A percentile compares a stretch with the other conserved stretches of the same genome.
Conservation (phyloP, 768 basidiomycete species). For the Macrolepiota dolichaula region DNA sequence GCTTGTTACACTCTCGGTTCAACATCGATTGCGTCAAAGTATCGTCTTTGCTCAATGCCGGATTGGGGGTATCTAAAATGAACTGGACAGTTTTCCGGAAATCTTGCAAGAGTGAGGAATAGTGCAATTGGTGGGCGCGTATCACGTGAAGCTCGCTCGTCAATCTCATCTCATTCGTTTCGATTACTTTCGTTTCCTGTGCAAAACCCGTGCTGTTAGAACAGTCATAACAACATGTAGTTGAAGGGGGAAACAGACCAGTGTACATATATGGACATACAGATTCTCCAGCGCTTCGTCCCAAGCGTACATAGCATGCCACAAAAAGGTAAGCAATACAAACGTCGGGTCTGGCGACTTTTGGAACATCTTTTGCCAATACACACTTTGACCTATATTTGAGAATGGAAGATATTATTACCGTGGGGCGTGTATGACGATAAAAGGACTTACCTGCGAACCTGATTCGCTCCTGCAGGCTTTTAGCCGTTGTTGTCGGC, state of each 20-base stretch:
- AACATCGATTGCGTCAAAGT: constrained; percentile 19
- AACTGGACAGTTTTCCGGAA: constrained; percentile 45
- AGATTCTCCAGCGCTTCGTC: constrained; percentile 55
- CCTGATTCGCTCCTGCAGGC: constrained; percentile 41
- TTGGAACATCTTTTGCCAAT: constrained; percentile 41
- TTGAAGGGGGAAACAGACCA: constrained; percentile 31
- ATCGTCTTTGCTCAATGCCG: constrained; percentile 24
- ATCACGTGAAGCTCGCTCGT: constrained; percentile 51
- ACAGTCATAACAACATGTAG: neutral
- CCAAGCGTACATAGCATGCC: constrained; percentile 63
- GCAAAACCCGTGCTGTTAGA: neutral
- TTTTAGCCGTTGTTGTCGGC: constrained; percentile 35
- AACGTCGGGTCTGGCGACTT: constrained; percentile 52
- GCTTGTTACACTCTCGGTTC: constrained; percentile 33
- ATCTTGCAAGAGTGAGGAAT: constrained; percentile 43
- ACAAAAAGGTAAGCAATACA: constrained; percentile 47
- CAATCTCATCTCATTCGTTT: constrained; percentile 35
- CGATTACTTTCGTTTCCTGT: constrained; percentile 45
- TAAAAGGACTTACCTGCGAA: constrained; percentile 32
- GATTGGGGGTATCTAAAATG: constrained; percentile 37
- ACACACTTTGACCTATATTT: constrained; percentile 36
- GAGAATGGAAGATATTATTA: neutral
- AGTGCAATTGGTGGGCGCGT: constrained; percentile 51
- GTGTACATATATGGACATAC: constrained; percentile 43
- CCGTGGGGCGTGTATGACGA: neutral